Conservation (phyloP, 768 basidiomycete genomes). For the Hemileccinum rubropunctum region DNA sequence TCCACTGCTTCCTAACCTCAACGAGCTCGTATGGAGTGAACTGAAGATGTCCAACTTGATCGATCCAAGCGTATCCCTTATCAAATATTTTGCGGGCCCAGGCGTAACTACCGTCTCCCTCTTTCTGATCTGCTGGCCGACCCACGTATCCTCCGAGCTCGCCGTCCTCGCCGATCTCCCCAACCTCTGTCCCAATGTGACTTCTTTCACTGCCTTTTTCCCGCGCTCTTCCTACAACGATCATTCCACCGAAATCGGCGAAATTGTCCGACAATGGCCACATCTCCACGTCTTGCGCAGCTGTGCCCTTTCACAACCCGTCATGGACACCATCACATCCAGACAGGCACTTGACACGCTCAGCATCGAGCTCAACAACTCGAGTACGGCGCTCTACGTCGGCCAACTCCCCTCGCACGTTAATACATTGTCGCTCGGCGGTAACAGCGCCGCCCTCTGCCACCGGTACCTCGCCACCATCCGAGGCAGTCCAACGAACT, state of each 20-base stretch:
- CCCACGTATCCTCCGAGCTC: constrained; percentile 18
- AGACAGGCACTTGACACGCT: constrained; percentile 16
- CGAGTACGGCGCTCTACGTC: constrained; percentile 15
- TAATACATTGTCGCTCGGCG: constrained; percentile 21
- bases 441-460: constrained; percentile 22
- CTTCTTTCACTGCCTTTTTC: constrained; percentile 24
- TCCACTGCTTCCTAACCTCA: constrained; percentile 27
- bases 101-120: constrained; percentile 18
- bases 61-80: constrained; percentile 23
- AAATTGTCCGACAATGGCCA: constrained; percentile 21
- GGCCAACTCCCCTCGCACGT: constrained; percentile 19
- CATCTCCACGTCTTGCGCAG: constrained; percentile 14
- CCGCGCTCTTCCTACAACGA: constrained; percentile 28
- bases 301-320: constrained; percentile 20
- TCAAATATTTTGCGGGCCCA: constrained; percentile 25
- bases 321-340: constrained; percentile 19
- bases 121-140: constrained; percentile 24
- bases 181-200: constrained; percentile 23
- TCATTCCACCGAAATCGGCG: constrained; percentile 25
- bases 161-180: constrained; percentile 21
- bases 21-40: constrained; percentile 23
- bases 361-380: constrained; percentile 28
- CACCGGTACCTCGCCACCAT: constrained; percentile 21
- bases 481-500: constrained; percentile 14
- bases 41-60: constrained; percentile 22